Percentiles rank a stretch among this genome's conserved stretches.
Conservation (phyloP, 306 rosid species). For the Inga leiocalycina region DNA sequence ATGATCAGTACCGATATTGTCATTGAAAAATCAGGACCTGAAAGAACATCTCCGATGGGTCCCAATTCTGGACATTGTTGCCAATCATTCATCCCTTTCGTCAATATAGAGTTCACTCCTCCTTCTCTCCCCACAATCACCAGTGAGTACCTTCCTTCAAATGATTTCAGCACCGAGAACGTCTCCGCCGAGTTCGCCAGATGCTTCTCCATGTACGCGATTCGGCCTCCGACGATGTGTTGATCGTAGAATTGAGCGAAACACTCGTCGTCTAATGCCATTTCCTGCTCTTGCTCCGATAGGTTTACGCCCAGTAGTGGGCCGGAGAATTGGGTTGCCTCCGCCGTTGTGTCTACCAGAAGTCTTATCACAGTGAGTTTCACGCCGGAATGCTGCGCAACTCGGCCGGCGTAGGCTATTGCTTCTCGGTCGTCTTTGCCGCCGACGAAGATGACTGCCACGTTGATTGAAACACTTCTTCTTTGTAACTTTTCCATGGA, state of each 20-base stretch:
- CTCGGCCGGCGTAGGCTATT: constrained; percentile 64
- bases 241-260: constrained; percentile 81
- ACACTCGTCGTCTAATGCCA: constrained; percentile 74
- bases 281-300: constrained; percentile 66
- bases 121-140: constrained; percentile 85
- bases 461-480: constrained; percentile 43
- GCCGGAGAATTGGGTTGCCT: constrained; percentile 54
- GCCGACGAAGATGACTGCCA: constrained; percentile 81
- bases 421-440: constrained; percentile 95
- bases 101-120: constrained; percentile 68
- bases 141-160: constrained; percentile 80
- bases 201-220: constrained; percentile 74
- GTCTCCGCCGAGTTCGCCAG: constrained; percentile 78
- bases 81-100: constrained; percentile 92
- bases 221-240: constrained; percentile 57
- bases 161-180: constrained; percentile 61
- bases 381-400: constrained; percentile 75
- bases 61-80: constrained; percentile 94
- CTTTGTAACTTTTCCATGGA: constrained; percentile 55
- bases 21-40: constrained; percentile 76
- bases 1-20: constrained; percentile 75
- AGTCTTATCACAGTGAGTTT: constrained; percentile 81
- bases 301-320: constrained; percentile 41
- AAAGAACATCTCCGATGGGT: constrained; percentile 93
- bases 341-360: constrained; percentile 57